Percentiles rank a stretch among this genome's conserved stretches.
phyloP scores from a whole-genome alignment of 257 asterid genomes.

The Solanum peruvianum region DNA sequence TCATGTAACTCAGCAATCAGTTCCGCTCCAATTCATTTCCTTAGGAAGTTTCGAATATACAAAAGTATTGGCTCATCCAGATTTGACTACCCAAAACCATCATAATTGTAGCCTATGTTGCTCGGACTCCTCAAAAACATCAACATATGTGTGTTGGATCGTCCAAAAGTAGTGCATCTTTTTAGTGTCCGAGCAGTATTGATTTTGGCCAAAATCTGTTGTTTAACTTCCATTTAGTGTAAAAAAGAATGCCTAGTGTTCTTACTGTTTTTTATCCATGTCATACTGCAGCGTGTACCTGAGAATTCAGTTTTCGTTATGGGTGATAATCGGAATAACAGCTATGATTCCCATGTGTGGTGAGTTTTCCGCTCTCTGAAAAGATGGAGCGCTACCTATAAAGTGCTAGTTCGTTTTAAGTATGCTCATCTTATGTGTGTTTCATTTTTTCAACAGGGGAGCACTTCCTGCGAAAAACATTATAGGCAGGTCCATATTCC shows the following conservation, averaged over 20 bases:
- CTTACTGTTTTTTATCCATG: neutral
- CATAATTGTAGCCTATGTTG: neutral
- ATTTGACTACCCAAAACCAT: neutral
- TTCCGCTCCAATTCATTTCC: neutral
- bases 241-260: neutral
- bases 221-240: neutral
- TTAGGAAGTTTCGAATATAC: neutral
- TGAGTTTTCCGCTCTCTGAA: neutral
- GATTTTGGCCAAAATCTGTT: neutral
- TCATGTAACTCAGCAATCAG: neutral
- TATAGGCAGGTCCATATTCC: slow-evolving; percentile 1
- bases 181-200: neutral
- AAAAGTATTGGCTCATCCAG: neutral
- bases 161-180: neutral
- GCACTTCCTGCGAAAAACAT: slow-evolving; percentile 3
- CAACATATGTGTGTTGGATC: neutral
- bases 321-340: slow-evolving; percentile 16
- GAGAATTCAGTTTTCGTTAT: slow-evolving; percentile 7
- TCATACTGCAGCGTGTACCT: neutral
- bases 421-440: neutral
- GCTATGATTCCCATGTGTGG: slow-evolving; percentile 13
- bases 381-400: neutral
- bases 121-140: neutral
- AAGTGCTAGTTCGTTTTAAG: neutral
- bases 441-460: neutral